Evolutionary conservation across 1,139 yeast species (phyloP).

Genomic region (Pichia sp.): DNA sequence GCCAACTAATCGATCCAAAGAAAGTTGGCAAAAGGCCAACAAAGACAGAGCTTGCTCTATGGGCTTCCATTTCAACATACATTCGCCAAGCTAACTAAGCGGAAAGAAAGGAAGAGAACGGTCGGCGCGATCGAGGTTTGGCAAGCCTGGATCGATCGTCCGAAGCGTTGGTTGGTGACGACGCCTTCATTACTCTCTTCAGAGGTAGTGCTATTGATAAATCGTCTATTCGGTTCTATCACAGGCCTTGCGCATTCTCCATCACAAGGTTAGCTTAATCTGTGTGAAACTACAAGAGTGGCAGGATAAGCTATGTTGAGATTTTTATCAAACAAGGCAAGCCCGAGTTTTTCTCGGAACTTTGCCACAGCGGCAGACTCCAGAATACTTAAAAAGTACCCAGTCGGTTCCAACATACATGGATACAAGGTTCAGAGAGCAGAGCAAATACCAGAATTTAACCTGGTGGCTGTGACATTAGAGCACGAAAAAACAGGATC

Average conservation of each 20-base stretch:
- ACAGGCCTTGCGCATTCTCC: too few relatives aligned
- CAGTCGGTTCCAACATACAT: constrained; percentile 56
- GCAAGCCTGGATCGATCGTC: neutral
- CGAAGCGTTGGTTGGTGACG: neutral
- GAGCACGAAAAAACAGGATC: constrained; percentile 68
- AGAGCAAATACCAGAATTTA: constrained; percentile 73
- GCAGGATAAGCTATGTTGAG: constrained; percentile 10
- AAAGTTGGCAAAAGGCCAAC: neutral
- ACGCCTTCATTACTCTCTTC: neutral
- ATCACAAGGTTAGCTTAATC: too few relatives aligned
- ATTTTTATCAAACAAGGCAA: neutral
- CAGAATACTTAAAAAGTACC: constrained; percentile 43
- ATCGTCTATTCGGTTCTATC: too few relatives aligned
- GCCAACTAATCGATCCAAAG: too few relatives aligned
- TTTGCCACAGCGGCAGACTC: constrained; percentile 23
- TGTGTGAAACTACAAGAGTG: too few relatives aligned
- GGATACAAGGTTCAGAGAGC: constrained; percentile 65
- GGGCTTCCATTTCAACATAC: neutral
- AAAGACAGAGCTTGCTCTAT: neutral
- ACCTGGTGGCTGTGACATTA: constrained; percentile 72
- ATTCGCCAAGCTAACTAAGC: neutral
- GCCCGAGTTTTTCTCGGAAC: neutral
- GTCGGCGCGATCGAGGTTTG: neutral
- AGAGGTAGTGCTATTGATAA: neutral
- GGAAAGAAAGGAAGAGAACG: neutral